Conservation (phyloP, 805 yeast genomes). For the Saccharomyces eubayanus region DNA sequence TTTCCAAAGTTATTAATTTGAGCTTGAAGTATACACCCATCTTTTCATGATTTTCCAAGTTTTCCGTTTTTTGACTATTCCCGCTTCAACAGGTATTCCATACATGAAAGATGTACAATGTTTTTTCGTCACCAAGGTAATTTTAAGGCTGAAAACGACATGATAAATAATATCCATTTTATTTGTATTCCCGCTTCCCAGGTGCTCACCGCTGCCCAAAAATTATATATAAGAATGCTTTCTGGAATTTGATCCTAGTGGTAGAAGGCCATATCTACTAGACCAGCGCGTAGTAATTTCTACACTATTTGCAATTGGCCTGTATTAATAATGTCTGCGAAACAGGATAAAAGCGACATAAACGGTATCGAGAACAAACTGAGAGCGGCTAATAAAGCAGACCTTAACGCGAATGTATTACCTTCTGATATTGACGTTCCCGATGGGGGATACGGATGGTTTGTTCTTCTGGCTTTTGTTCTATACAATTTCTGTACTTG, state of each 20-base stretch:
- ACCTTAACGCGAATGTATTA: not conserved
- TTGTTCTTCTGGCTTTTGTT: constrained; percentile 38
- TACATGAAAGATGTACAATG: not conserved
- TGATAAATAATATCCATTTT: not conserved
- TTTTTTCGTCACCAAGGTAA: no score
- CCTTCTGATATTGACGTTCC: constrained; percentile 21
- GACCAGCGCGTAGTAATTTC: not conserved
- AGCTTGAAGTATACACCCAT: not conserved
- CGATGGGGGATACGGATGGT: constrained; percentile 51
- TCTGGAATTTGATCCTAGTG: not conserved
- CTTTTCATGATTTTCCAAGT: not conserved
- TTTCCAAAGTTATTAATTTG: not conserved
- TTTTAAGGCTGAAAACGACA: no score
- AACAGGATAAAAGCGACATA: not conserved
- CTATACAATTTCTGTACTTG: constrained; percentile 43
- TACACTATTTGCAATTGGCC: not conserved
- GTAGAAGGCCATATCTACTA: not conserved
- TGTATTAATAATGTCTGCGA: not conserved
- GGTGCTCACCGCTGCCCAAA: not conserved
- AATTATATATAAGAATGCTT: not conserved
- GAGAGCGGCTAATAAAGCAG: not conserved
- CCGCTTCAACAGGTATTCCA: not conserved
- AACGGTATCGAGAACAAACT: not conserved
- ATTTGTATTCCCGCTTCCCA: not conserved
- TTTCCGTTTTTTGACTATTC: constrained; percentile 1